phyloP scores from a whole-genome alignment of 2,329 filamentous ascomycete species.

The Fusarium metavorans region DNA sequence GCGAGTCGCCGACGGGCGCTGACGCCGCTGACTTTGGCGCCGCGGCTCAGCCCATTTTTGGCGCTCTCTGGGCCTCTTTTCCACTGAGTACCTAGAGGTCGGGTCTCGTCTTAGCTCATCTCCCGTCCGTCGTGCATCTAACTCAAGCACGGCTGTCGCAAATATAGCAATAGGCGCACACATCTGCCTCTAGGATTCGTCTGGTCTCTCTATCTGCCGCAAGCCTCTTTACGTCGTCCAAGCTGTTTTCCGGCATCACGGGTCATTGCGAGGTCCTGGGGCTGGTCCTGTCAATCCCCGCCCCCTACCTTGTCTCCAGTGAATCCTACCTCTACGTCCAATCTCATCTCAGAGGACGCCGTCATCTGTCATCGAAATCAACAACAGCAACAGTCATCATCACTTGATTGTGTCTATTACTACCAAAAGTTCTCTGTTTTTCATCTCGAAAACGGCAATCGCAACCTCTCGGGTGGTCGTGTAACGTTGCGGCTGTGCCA shows the following conservation, averaged over 20 bases:
- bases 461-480: constrained; percentile 25
- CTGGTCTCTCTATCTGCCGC: constrained; percentile 21
- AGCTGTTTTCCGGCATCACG: not conserved
- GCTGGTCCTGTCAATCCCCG: constrained; percentile 18
- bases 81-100: not conserved
- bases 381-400: not conserved
- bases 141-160: constrained; percentile 30
- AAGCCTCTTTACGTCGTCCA: constrained; percentile 2
- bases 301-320: not conserved
- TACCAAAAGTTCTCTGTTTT: not conserved
- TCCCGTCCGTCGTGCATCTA: not conserved
- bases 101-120: constrained; percentile 1
- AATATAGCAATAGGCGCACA: constrained; percentile 39
- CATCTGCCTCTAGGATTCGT: constrained; percentile 16
- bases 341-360: not conserved
- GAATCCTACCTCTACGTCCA: constrained; percentile 7
- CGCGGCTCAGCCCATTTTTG: not conserved
- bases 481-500: constrained; percentile 46
- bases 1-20: not conserved
- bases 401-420: not conserved
- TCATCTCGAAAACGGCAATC: not conserved
- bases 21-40: not conserved
- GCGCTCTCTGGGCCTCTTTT: not conserved
- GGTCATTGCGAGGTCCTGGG: constrained; percentile 12
- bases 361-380: not conserved